Conservation (phyloP, 1,284 basidiomycete genomes). For the Ceraceosorus bombacis region DNA sequence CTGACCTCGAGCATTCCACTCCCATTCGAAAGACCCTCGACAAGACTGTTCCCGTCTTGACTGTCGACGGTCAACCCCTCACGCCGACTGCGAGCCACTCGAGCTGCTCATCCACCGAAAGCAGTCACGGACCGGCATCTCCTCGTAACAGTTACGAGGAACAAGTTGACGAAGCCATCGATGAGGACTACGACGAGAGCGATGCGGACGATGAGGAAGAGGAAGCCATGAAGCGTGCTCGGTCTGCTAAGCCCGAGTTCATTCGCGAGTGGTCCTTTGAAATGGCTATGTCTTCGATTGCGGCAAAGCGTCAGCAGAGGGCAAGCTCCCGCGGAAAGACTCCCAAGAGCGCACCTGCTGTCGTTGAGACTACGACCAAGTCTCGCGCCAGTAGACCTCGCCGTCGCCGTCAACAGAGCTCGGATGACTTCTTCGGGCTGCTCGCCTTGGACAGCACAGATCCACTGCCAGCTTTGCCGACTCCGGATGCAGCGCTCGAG, state of each 20-base stretch:
- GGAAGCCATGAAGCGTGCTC: background rate
- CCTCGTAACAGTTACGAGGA: conserved; percentile 13
- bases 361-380: background rate
- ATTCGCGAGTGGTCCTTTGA: conserved; percentile 35
- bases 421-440: conserved; percentile 43
- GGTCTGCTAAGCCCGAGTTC: conserved; percentile 28
- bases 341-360: background rate
- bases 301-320: background rate
- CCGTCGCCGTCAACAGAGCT: conserved; percentile 6
- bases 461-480: conserved; percentile 24
- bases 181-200: conserved; percentile 4
- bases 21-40: background rate
- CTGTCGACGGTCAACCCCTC: background rate
- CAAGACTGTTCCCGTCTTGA: background rate
- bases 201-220: conserved; percentile 12
- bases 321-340: background rate
- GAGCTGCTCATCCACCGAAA: conserved; percentile 23
- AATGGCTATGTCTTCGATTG: conserved; percentile 12
- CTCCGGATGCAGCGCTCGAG: conserved; percentile 27
- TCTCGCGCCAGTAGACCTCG: background rate
- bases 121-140: conserved; percentile 17
- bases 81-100: conserved; percentile 14
- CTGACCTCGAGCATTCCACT: background rate
- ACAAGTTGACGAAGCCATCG: conserved; percentile 6
- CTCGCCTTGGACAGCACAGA: conserved; percentile 16